Evolutionary conservation across 106 monocot genomes (phyloP).

Genomic region (Dendrobium huoshanense): DNA sequence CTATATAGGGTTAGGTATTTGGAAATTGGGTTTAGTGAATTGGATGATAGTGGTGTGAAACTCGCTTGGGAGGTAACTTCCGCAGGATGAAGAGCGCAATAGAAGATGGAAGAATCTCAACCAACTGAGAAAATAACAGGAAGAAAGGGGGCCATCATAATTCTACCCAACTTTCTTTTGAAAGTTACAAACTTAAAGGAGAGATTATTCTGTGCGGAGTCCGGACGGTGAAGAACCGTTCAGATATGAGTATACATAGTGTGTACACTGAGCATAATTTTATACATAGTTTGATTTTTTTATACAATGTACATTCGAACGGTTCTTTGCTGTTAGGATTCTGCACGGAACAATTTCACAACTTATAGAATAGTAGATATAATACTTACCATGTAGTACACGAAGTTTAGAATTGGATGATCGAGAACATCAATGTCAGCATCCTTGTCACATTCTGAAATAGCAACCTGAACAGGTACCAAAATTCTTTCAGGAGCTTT

Average conservation of each 20-base stretch:
- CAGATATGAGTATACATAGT: too few relatives aligned
- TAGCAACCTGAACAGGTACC: conserved; percentile 37
- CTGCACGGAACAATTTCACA: too few relatives aligned
- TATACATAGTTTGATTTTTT: too few relatives aligned
- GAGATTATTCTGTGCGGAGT: too few relatives aligned
- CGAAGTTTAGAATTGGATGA: conserved; percentile 76
- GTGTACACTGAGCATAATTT: too few relatives aligned
- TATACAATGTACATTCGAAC: too few relatives aligned
- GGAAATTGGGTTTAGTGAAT: conserved; percentile 25
- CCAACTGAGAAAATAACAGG: conserved; percentile 22
- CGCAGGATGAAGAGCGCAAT: conserved; percentile 69
- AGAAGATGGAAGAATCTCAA: conserved; percentile 58
- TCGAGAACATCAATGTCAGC: conserved; percentile 77
- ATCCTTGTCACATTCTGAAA: conserved; percentile 61
- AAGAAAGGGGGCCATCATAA: not conserved
- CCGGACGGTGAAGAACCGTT: not conserved
- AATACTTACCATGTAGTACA: conserved; percentile 58
- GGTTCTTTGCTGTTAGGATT: too few relatives aligned
- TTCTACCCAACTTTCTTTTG: not conserved
- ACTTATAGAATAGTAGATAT: not conserved
- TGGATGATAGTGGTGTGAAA: conserved; percentile 59
- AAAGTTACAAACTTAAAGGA: not conserved
- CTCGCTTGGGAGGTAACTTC: conserved; percentile 59
- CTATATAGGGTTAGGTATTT: not conserved
- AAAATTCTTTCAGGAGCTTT: not conserved